Evolutionary conservation across 306 rosid genomes (phyloP).

Genomic region (Rosa chinensis): DNA sequence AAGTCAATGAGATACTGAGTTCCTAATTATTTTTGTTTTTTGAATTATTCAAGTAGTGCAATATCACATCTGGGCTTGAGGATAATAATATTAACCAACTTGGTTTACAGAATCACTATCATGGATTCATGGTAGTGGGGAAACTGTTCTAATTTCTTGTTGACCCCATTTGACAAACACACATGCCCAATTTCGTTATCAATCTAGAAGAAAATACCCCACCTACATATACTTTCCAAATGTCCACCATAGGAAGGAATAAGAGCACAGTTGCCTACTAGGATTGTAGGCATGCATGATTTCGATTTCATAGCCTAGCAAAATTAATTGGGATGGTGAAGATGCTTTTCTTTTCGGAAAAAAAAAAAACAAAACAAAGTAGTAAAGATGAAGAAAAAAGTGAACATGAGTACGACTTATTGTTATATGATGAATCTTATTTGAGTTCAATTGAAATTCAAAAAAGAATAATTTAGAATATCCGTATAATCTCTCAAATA

Average conservation of each 20-base stretch:
- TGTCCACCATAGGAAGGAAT: conserved; percentile 28
- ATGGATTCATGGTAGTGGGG: conserved; percentile 29
- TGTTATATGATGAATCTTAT: no score
- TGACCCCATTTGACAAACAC: conserved; percentile 36
- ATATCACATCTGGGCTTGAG: not conserved
- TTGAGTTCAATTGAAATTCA: no score
- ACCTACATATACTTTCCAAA: conserved; percentile 20
- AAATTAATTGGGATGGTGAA: conserved; percentile 13
- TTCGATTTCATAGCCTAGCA: conserved; percentile 24
- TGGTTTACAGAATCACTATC: conserved; percentile 37
- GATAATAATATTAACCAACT: conserved; percentile 5
- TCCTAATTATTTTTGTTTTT: not conserved
- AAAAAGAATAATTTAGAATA: no score
- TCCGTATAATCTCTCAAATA: no score
- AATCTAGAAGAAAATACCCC: conserved; percentile 38
- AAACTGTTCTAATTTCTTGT: conserved; percentile 34
- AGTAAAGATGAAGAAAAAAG: not conserved
- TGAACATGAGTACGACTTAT: no score
- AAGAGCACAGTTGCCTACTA: conserved; percentile 38
- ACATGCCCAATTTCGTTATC: conserved; percentile 28
- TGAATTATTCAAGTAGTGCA: not conserved
- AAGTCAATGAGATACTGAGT: not conserved
- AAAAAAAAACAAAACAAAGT: not conserved
- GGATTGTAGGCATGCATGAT: conserved; percentile 44
- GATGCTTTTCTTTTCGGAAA: conserved; percentile 38